Conservation (phyloP, 371 early-diverging fungal genomes). For the Mortierella sp. region DNA sequence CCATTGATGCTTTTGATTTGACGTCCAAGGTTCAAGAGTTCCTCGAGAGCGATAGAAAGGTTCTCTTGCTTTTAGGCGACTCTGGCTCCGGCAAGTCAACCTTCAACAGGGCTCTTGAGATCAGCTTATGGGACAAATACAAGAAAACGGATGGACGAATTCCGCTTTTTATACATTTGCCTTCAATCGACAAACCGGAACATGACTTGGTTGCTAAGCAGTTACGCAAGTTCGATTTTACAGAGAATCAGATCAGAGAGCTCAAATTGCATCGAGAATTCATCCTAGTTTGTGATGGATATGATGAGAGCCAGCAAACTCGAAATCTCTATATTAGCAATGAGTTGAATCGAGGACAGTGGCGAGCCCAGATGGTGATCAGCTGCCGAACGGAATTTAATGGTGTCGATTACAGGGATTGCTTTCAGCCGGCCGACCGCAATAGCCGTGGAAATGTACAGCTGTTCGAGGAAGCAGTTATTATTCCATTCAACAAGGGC, state of each 20-base stretch:
- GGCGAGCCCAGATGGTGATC: conserved; percentile 15
- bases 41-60: conserved; percentile 5
- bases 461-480: conserved; percentile 7
- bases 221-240: conserved; percentile 4
- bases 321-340: conserved; percentile 11
- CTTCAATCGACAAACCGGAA: conserved; percentile 12
- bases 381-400: conserved; percentile 20
- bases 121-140: conserved; percentile 17
- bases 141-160: conserved; percentile 3
- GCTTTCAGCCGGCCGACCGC: background rate
- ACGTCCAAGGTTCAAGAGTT: conserved; percentile 10
- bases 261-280: conserved; percentile 11
- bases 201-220: conserved; percentile 17
- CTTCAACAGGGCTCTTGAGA: conserved; percentile 14
- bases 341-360: conserved; percentile 11
- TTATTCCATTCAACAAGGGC: conserved; percentile 6
- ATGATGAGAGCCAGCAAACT: conserved; percentile 2
- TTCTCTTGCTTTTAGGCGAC: conserved; percentile 22
- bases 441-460: background rate
- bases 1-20: background rate
- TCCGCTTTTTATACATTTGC: conserved; percentile 14
- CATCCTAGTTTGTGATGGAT: conserved; percentile 10
- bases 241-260: background rate
- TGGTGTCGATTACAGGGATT: too few relatives aligned
- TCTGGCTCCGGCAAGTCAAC: conserved; percentile 23